Evolutionary conservation across 805 yeast genomes (phyloP).

Genomic region (Kuraishia piskuri): DNA sequence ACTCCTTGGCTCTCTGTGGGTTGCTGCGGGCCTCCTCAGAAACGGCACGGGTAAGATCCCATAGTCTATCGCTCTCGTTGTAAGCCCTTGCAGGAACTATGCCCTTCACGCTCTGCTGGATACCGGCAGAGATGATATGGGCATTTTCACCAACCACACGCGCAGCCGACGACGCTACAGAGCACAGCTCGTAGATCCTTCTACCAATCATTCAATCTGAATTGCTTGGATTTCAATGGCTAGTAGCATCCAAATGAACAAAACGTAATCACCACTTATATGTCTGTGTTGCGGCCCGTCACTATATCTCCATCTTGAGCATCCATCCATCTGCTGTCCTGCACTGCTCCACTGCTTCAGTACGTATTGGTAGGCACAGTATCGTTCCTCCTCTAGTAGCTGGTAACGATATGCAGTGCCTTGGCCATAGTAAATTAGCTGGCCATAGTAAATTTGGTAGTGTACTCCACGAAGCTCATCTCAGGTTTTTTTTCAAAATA

Average conservation of each 20-base stretch:
- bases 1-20: background rate
- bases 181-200: slow-evolving; percentile 1
- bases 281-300: background rate
- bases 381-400: background rate
- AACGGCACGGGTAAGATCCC: slow-evolving; percentile 14
- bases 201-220: slow-evolving; percentile 1
- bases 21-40: slow-evolving; percentile 16
- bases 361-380: background rate
- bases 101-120: background rate
- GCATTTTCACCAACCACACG: slow-evolving; percentile 17
- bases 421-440: no score
- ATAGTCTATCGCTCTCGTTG: slow-evolving; percentile 13
- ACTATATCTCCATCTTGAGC: background rate
- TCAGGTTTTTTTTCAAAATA: background rate
- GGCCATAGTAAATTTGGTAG: background rate
- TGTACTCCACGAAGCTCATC: background rate
- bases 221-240: background rate
- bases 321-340: no score
- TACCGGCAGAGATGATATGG: slow-evolving; percentile 8
- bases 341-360: background rate
- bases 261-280: background rate
- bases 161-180: slow-evolving; percentile 16
- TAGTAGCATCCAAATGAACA: background rate
- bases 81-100: background rate
- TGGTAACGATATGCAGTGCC: no score